Evolutionary conservation across 2,329 filamentous ascomycete species (phyloP).

Genomic region (Tolypocladium cylindrosporum): DNA sequence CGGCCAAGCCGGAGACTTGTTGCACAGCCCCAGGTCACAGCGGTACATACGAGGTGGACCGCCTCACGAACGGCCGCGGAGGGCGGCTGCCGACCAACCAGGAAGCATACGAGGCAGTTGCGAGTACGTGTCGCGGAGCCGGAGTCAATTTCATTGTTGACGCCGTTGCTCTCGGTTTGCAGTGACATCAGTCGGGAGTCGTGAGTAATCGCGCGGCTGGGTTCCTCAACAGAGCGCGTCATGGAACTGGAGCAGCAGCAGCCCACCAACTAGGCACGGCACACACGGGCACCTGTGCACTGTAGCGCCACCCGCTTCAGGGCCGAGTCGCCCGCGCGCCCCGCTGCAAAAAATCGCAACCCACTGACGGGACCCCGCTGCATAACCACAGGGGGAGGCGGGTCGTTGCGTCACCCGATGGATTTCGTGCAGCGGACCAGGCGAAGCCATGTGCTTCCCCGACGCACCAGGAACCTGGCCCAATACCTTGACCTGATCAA

Average conservation of each 20-base stretch:
- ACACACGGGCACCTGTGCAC: neutral
- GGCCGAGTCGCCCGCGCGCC: neutral
- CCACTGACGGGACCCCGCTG: neutral
- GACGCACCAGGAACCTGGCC: neutral
- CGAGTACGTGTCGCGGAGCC: too few species aligned
- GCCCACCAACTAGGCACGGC: neutral
- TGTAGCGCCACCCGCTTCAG: neutral
- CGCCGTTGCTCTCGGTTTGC: too few species aligned
- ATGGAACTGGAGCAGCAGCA: neutral
- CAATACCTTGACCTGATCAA: neutral
- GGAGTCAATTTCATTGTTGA: too few species aligned
- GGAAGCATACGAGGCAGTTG: neutral
- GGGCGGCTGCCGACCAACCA: neutral
- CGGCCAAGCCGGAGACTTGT: neutral
- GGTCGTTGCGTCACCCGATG: neutral
- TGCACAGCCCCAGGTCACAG: neutral
- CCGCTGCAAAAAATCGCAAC: neutral
- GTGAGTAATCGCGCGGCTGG: too few species aligned
- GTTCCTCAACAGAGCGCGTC: neutral
- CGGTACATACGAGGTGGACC: neutral
- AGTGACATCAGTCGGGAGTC: too few species aligned
- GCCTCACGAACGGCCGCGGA: neutral
- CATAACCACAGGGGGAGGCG: neutral
- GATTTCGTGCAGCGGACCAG: neutral
- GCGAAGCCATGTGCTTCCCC: neutral